Conservation (phyloP, 768 basidiomycete species). For the Kwoniella dejecticola region DNA sequence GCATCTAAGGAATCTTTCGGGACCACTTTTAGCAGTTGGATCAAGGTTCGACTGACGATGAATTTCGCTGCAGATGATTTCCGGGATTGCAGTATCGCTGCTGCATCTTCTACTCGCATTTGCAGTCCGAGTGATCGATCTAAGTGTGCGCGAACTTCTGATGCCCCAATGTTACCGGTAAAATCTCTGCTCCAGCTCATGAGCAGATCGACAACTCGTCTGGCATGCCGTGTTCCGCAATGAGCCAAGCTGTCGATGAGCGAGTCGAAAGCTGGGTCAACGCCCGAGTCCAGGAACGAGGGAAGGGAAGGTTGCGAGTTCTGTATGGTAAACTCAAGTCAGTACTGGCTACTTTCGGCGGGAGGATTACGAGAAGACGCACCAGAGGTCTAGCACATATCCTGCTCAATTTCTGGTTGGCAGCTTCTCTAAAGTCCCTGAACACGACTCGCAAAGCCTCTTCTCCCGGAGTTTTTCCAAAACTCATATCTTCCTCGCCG, state of each 20-base stretch:
- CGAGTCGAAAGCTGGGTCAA: conserved; percentile 81
- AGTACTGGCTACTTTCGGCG: neutral
- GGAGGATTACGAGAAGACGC: conserved; percentile 46
- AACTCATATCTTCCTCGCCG: conserved; percentile 67
- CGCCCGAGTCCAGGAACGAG: conserved; percentile 68
- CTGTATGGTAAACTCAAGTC: conserved; percentile 55
- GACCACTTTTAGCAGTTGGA: conserved; percentile 71
- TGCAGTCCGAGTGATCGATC: conserved; percentile 34
- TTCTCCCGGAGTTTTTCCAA: conserved; percentile 80
- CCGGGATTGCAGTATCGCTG: conserved; percentile 46
- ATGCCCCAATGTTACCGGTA: conserved; percentile 59
- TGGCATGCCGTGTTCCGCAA: conserved; percentile 79
- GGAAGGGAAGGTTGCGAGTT: conserved; percentile 70
- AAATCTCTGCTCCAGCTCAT: conserved; percentile 84
- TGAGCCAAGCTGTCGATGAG: conserved; percentile 79
- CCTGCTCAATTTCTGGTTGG: conserved; percentile 75
- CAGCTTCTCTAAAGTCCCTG: conserved; percentile 76
- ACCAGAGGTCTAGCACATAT: conserved; percentile 73
- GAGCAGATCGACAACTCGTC: conserved; percentile 80
- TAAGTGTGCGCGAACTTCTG: conserved; percentile 48
- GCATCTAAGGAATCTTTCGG: conserved; percentile 79
- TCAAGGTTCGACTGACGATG: conserved; percentile 83
- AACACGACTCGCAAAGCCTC: conserved; percentile 87
- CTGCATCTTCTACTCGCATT: conserved; percentile 50
- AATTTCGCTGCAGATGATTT: conserved; percentile 73